Evolutionary conservation across 2,329 filamentous ascomycete genomes (phyloP).

Genomic region (Cercospora sp.): DNA sequence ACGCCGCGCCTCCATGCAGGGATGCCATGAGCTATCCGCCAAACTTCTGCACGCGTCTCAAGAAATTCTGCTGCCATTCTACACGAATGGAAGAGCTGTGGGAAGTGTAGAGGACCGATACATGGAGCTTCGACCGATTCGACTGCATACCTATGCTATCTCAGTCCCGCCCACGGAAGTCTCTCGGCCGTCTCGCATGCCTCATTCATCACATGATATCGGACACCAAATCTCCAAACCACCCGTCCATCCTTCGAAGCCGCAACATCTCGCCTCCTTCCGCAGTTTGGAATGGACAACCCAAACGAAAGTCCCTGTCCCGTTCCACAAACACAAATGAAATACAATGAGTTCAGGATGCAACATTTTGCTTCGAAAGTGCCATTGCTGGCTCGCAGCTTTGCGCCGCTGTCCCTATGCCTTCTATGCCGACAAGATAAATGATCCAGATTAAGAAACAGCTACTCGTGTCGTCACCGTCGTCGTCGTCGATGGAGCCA

Average conservation of each 20-base stretch:
- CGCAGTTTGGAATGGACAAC: neutral
- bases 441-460: slow-evolving; percentile 5
- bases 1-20: neutral
- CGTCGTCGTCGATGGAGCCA: slow-evolving; percentile 17
- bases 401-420: slow-evolving; percentile 27
- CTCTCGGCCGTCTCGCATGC: slow-evolving; percentile 20
- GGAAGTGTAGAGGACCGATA: slow-evolving; percentile 61
- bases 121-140: slow-evolving; percentile 53
- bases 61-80: slow-evolving; percentile 48
- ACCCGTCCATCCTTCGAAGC: slow-evolving; percentile 9
- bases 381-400: slow-evolving; percentile 44
- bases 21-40: neutral
- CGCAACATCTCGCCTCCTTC: slow-evolving; percentile 8
- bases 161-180: slow-evolving; percentile 12
- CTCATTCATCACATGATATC: slow-evolving; percentile 20
- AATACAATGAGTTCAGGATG: slow-evolving; percentile 12
- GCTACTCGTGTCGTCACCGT: slow-evolving; percentile 11
- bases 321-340: slow-evolving; percentile 13
- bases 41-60: slow-evolving; percentile 7
- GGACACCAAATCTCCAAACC: neutral
- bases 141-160: slow-evolving; percentile 15
- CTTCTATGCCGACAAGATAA: slow-evolving; percentile 27
- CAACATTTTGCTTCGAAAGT: slow-evolving; percentile 19
- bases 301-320: slow-evolving; percentile 6
- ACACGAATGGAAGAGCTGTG: slow-evolving; percentile 69